Base-by-base conservation (phyloP, 768 basidiomycete genomes). In the Amanita fuliginea region DNA sequence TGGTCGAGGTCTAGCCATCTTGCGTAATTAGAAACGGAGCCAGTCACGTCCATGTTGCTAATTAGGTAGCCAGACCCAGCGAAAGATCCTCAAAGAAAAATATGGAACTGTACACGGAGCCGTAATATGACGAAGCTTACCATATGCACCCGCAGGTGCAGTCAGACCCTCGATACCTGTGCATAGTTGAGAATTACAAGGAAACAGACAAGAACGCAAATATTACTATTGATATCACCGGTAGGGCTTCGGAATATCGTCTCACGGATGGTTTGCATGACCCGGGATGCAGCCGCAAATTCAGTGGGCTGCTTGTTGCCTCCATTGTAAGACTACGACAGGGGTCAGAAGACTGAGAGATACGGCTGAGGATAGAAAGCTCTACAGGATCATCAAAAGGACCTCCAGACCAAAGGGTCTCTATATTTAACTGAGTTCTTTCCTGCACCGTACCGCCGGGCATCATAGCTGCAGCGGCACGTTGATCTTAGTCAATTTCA, bases 371-470 rank as follows among this genome's bases (percentile, higher is more conserved):
- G 30, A 32, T 14, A 36, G 14, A 19, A 39, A 10, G 19, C 16
- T 71, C 26, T 58, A 84, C 83, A 8, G 75, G 71, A 56, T 83
- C 77, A 42, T 76, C 70, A 53, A 83, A 83, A 6, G 83, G 80
- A 3, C 85, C 85, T 16, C 85, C 85, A 16, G 78, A 73, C 85
- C 86, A 87, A 7, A 88, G 65, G 11, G 80, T 79, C 57, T 88
- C 85, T 41, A 88, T 80, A 58, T 88, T 87, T 22, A 88, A 65
- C 53, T 82, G 81, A 8, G 73, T 78, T 13, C 66, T 66, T 61
- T 87, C 85, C 35, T 76, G 72, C 2, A 60, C 56, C 1, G 78
- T 76, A 4, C 78, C 81, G 1, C 85, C 84, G 6, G 75, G 75
- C 16, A 80, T 62, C 75, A 80, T 84, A 6, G 82, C 85, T 84